Percentiles rank a stretch among this genome's conserved stretches.
Conservation (phyloP, 2,329 filamentous ascomycete genomes). For the Alternaria incomplexa region DNA sequence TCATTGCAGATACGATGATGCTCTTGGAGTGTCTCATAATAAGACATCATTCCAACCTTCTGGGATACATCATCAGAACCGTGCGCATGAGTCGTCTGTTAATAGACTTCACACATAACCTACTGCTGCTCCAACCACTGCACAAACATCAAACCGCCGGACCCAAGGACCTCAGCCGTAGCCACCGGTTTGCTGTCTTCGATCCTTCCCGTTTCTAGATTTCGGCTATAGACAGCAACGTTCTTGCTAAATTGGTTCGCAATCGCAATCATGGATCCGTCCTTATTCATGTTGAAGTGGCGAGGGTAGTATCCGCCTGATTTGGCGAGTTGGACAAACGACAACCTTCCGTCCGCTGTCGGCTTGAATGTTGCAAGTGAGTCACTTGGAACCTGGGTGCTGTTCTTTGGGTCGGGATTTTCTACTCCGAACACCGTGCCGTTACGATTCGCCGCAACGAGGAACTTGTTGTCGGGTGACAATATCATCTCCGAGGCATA, state of each 20-base stretch:
- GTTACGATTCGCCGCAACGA: constrained; percentile 72
- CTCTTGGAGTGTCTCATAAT: neutral
- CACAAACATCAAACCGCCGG: constrained; percentile 32
- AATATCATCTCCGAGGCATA: constrained; percentile 59
- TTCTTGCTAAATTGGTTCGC: constrained; percentile 67
- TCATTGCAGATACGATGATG: neutral
- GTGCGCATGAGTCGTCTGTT: neutral
- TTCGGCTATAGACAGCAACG: constrained; percentile 67
- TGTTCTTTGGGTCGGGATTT: constrained; percentile 52
- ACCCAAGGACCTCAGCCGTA: constrained; percentile 22
- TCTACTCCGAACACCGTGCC: constrained; percentile 60
- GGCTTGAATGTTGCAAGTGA: constrained; percentile 61
- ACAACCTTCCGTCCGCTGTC: constrained; percentile 59
- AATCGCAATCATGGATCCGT: constrained; percentile 69
- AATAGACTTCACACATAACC: neutral
- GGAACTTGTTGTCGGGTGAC: constrained; percentile 63
- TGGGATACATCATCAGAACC: neutral
- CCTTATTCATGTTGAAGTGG: constrained; percentile 70
- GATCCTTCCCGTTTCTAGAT: constrained; percentile 65
- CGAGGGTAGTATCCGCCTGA: constrained; percentile 70
- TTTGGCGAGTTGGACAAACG: constrained; percentile 63
- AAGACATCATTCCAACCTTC: neutral
- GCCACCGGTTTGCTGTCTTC: constrained; percentile 53
- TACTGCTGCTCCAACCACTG: constrained; percentile 4
- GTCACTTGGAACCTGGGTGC: constrained; percentile 54